A percentile compares a stretch with the other conserved stretches of the same genome.
Evolutionary conservation across 495 filamentous ascomycete species (phyloP).

Genomic region (Aspergillus sclerotioniger): DNA sequence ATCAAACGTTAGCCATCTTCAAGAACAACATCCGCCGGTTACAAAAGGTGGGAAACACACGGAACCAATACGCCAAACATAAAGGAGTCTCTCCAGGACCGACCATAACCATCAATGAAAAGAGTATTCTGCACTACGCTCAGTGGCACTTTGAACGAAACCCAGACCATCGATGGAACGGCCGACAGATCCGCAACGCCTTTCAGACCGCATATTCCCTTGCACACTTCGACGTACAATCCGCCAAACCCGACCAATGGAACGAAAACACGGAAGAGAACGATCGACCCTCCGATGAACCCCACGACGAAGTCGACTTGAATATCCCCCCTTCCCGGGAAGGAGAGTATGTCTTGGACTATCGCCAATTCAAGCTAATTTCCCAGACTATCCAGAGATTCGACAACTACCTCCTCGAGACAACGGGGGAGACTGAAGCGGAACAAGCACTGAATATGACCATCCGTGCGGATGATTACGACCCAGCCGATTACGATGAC

Average conservation of each 20-base stretch:
- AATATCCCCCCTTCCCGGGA: no score
- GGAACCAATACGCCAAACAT: no score
- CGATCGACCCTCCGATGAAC: background rate
- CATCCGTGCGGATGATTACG: background rate
- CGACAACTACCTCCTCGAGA: background rate
- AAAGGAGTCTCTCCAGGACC: background rate
- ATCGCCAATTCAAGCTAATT: background rate
- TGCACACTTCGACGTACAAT: background rate
- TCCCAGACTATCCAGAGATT: background rate
- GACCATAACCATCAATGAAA: background rate
- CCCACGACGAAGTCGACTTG: background rate
- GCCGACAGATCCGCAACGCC: conserved; percentile 1
- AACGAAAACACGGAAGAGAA: background rate
- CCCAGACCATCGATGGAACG: background rate
- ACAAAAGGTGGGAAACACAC: no score
- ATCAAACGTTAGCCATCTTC: no score
- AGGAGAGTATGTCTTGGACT: background rate
- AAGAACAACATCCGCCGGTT: no score
- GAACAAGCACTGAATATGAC: background rate
- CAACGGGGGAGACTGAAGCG: background rate
- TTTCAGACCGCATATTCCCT: background rate
- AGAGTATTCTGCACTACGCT: background rate
- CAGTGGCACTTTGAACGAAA: background rate
- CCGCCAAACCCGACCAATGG: background rate
- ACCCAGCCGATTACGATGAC: background rate